Conservation (phyloP, 106 monocot species). For the Xerophyta viscosa region DNA sequence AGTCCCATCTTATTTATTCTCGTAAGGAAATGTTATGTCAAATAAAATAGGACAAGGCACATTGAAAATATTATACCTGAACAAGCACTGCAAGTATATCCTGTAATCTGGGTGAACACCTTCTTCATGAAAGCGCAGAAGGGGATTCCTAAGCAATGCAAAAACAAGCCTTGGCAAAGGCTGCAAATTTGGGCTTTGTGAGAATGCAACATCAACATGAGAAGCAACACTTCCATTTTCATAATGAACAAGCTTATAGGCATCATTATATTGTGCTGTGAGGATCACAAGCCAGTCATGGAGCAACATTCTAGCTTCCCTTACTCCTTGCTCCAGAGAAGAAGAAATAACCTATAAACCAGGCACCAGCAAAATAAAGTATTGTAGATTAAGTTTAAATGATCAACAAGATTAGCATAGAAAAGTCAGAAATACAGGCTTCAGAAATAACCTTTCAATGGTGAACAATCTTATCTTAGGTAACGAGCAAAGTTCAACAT, state of each 20-base stretch:
- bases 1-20: no score
- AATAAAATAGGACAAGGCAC: no score
- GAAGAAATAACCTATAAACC: slow-evolving; percentile 72
- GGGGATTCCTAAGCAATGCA: slow-evolving; percentile 81
- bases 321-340: slow-evolving; percentile 93
- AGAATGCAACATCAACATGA: slow-evolving; percentile 60
- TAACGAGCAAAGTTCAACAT: no score
- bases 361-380: not conserved
- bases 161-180: slow-evolving; percentile 80
- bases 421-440: no score
- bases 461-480: no score
- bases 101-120: slow-evolving; percentile 96
- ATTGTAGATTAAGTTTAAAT: not conserved
- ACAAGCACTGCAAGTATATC: slow-evolving; percentile 89
- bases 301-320: slow-evolving; percentile 82
- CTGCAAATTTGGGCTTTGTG: slow-evolving; percentile 84
- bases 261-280: slow-evolving; percentile 76
- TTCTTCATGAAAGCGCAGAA: slow-evolving; percentile 93
- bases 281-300: slow-evolving; percentile 97
- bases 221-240: slow-evolving; percentile 31
- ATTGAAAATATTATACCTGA: slow-evolving; percentile 45
- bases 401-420: no score
- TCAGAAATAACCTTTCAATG: no score
- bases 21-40: no score
- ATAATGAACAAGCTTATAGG: slow-evolving; percentile 37